Base-by-base conservation (phyloP, 129 eudicot species). In the Flaveria linearis region DNA sequence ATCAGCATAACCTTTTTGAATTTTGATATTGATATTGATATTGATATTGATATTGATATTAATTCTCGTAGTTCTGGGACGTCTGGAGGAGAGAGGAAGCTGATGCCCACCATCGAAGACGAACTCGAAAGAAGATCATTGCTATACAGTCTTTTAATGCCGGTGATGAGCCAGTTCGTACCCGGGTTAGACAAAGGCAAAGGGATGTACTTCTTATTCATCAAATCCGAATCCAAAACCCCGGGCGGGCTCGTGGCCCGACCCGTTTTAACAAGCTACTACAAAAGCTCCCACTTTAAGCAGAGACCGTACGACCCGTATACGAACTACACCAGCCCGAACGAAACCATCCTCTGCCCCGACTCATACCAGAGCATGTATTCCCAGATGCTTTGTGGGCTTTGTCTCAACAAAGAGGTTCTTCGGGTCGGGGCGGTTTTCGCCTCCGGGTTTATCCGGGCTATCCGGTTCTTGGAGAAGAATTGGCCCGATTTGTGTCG, bases 281-380 rank as follows among this genome's bases (percentile, higher is more conserved):
- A 82, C 82, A 88, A 87, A 79, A 90, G 96, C 28, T 14, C 83
- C 43, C 87, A 90, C 76, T 90, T 90, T 66, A 85, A 83, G 57
- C 67, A 83, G 57, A 81, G 91, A 28, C 96, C 91, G 28, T 85
- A 77, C 64, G 91, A 88, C 71, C 93, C 96, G 4, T 88, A 87
- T 63, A 88, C 93, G 33, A 85, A 90, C 78, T 88, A 90, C 87
- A 88, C 96, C 9, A 84, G 89, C 85, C 96, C 96, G 9, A 88
- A 86, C 28, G 89, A 90, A 65, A 82, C 93, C 72, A 87, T 90
- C 52, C 86, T 88, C 55, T 90, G 96, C 72, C 81, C 86, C 3
- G 96, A 90, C 61, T 86, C 91, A 0, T 90, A 87, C 90, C 96
- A 90, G 62, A 90, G 93, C 89, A 90, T 90, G 93, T 88, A 90